These are phyloP conservation scores for Recurvomyces mirabilis DNA, from an alignment of 495 filamentous ascomycete genomes.

Conservation along the genomic window DNA sequence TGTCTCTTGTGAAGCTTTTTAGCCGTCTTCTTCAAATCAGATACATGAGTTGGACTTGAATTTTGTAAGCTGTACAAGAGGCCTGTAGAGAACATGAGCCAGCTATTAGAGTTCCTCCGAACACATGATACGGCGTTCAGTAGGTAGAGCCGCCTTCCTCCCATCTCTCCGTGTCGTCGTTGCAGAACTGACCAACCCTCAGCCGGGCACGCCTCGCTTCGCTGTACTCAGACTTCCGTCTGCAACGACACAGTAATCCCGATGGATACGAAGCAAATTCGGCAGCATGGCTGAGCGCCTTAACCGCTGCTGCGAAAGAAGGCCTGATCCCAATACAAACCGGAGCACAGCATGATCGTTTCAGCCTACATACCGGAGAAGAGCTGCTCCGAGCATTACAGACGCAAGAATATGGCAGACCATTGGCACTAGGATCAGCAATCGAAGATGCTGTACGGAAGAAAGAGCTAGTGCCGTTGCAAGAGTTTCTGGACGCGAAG, in stretches of 20 bases:
- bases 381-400: slow-evolving; percentile 60
- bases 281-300: slow-evolving; percentile 66
- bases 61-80: too few species aligned
- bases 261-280: slow-evolving; percentile 84
- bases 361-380: slow-evolving; percentile 59
- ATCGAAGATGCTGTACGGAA: slow-evolving; percentile 60
- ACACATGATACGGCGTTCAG: slow-evolving; percentile 54
- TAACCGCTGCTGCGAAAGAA: slow-evolving; percentile 53
- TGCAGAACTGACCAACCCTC: slow-evolving; percentile 2
- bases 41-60: too few species aligned
- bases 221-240: slow-evolving; percentile 84
- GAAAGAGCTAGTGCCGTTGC: slow-evolving; percentile 56
- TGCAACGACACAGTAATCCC: slow-evolving; percentile 70
- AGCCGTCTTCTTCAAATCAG: too few species aligned
- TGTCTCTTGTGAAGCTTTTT: too few species aligned
- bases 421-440: slow-evolving; percentile 70
- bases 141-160: slow-evolving; percentile 35
- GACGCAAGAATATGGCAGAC: slow-evolving; percentile 66
- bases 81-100: slow-evolving; percentile 10
- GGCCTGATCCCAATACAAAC: slow-evolving; percentile 48
- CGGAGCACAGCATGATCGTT: slow-evolving; percentile 33
- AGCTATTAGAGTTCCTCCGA: slow-evolving; percentile 49
- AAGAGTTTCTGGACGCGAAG: slow-evolving; percentile 45
- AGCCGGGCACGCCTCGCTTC: slow-evolving; percentile 73
- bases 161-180: not conserved